Evolutionary conservation across 1,284 basidiomycete species (phyloP).

Genomic region (Clitocybe nebularis): DNA sequence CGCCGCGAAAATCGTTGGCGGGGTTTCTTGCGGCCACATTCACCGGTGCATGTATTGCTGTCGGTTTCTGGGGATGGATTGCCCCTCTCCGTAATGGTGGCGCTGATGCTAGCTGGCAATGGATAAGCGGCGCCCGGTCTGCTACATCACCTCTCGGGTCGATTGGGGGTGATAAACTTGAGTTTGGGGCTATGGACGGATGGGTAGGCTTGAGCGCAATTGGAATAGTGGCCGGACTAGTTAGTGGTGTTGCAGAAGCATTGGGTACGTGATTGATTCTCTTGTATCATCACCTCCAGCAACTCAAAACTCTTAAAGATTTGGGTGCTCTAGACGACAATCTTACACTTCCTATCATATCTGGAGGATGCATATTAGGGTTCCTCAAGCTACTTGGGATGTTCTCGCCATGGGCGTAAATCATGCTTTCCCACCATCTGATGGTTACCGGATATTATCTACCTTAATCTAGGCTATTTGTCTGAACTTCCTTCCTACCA

Average conservation of each 20-base stretch:
- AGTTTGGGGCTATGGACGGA: constrained; percentile 29
- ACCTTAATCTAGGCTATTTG: too few relatives aligned
- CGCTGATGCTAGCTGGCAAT: constrained; percentile 48
- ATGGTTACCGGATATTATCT: too few relatives aligned
- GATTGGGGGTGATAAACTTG: constrained; percentile 10
- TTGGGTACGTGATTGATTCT: constrained; percentile 62
- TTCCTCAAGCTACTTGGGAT: constrained; percentile 47
- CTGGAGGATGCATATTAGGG: constrained; percentile 78
- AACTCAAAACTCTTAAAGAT: constrained; percentile 51
- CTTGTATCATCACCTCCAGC: constrained; percentile 13
- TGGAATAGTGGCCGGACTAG: constrained; percentile 64
- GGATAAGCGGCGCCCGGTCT: constrained; percentile 38
- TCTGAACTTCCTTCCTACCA: too few relatives aligned
- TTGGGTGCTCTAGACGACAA: constrained; percentile 91
- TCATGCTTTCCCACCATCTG: too few relatives aligned
- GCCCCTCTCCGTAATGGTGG: constrained; percentile 40
- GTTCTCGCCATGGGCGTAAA: constrained; percentile 16
- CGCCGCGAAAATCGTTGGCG: constrained; percentile 82
- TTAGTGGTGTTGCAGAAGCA: constrained; percentile 83
- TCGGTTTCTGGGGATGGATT: constrained; percentile 75
- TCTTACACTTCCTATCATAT: constrained; percentile 87
- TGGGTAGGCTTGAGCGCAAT: constrained; percentile 56
- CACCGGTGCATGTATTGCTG: constrained; percentile 72
- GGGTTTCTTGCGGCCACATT: constrained; percentile 84
- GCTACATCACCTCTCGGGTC: constrained; percentile 12